Evolutionary conservation across 1,139 yeast species (phyloP).

Genomic region (Candida buenavistaensis): DNA sequence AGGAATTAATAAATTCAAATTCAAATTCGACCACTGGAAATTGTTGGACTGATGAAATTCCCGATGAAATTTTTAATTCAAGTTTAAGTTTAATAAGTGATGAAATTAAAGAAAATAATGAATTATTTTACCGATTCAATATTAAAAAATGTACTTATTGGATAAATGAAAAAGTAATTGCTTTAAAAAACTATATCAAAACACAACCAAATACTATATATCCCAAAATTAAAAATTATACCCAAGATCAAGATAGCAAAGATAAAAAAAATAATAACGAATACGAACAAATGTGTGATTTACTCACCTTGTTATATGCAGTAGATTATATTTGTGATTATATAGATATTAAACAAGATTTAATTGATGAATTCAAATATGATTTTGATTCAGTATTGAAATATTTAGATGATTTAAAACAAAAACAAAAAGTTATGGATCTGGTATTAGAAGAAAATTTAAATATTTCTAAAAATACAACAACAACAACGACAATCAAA

Average conservation of each 20-base stretch:
- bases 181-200: slow-evolving; percentile 26
- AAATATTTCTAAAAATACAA: slow-evolving; percentile 15
- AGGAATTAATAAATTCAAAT: slow-evolving; percentile 38
- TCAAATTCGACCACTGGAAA: slow-evolving; percentile 14
- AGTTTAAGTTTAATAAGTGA: slow-evolving; percentile 44
- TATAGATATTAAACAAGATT: slow-evolving; percentile 17
- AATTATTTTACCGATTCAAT: slow-evolving; percentile 47
- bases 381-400: slow-evolving; percentile 32
- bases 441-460: slow-evolving; percentile 17
- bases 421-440: slow-evolving; percentile 27
- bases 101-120: slow-evolving; percentile 46
- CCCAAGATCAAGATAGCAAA: too few species aligned
- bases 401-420: slow-evolving; percentile 28
- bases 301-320: slow-evolving; percentile 24
- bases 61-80: slow-evolving; percentile 20
- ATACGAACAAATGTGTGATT: slow-evolving; percentile 29
- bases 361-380: slow-evolving; percentile 14
- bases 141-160: slow-evolving; percentile 28
- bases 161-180: slow-evolving; percentile 30
- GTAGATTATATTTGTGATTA: slow-evolving; percentile 32
- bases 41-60: slow-evolving; percentile 27
- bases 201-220: slow-evolving; percentile 10
- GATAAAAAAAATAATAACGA: slow-evolving; percentile 17
- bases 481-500: slow-evolving; percentile 5
- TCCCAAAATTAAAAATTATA: slow-evolving; percentile 18